Percentiles rank a stretch among this genome's conserved stretches.
These are phyloP conservation scores for Colletotrichum filicis DNA, from an alignment of 2,329 filamentous ascomycete genomes.

Conservation along the genomic window DNA sequence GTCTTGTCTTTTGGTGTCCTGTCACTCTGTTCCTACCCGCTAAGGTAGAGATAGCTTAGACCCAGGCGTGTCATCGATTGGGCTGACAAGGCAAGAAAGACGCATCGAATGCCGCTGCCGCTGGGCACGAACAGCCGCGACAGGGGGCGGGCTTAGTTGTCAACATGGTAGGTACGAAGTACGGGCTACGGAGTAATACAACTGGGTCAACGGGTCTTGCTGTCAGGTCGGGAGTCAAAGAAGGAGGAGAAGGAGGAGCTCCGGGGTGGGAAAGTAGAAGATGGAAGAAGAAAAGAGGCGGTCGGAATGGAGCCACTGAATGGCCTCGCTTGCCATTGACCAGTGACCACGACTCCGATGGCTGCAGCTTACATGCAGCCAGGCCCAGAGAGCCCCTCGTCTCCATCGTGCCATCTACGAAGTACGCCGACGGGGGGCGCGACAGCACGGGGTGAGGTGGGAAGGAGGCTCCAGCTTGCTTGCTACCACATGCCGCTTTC, in stretches of 20 bases:
- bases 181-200: too few species aligned
- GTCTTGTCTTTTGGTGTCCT: too few species aligned
- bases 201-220: background rate
- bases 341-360: constrained; percentile 30
- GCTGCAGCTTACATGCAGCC: constrained; percentile 23
- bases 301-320: constrained; percentile 33
- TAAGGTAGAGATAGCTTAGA: background rate
- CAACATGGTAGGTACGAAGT: background rate
- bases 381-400: background rate
- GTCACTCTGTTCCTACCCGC: constrained; percentile 9
- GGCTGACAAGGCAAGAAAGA: constrained; percentile 24
- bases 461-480: constrained; percentile 6
- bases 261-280: background rate
- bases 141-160: constrained; percentile 14
- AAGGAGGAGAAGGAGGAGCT: constrained; percentile 12
- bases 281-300: constrained; percentile 32
- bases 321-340: constrained; percentile 22
- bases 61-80: constrained; percentile 29
- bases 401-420: constrained; percentile 15
- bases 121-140: constrained; percentile 31
- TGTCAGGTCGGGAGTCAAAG: background rate
- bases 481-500: constrained; percentile 15
- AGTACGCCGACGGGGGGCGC: background rate
- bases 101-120: constrained; percentile 1
- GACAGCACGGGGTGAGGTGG: background rate